phyloP scores from a whole-genome alignment of 306 rosid genomes.

The Medicago lupulina region DNA sequence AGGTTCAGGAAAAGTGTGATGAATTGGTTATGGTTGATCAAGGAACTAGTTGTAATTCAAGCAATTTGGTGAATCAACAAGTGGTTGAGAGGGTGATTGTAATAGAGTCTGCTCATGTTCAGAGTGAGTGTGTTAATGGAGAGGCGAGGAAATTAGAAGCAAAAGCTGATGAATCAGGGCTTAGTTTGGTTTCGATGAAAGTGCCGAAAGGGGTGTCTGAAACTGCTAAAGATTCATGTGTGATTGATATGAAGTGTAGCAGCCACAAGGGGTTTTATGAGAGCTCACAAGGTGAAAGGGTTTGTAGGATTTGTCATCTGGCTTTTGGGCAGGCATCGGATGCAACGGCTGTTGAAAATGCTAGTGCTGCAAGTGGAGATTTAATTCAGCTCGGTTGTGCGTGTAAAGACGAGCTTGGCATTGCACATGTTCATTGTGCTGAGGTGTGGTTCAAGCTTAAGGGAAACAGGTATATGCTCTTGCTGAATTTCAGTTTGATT shows the following conservation, averaged over 20 bases:
- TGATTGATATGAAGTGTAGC: constrained; percentile 64
- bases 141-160: constrained; percentile 48
- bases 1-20: constrained; percentile 35
- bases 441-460: constrained; percentile 89
- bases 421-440: constrained; percentile 86
- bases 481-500: constrained; percentile 33
- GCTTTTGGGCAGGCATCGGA: constrained; percentile 66
- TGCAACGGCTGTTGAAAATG: constrained; percentile 39
- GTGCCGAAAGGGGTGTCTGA: constrained; percentile 53
- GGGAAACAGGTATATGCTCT: constrained; percentile 81
- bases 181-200: constrained; percentile 49
- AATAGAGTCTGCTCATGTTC: constrained; percentile 59
- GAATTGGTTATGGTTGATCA: constrained; percentile 47
- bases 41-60: constrained; percentile 51
- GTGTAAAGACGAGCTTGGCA: constrained; percentile 90
- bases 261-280: constrained; percentile 53
- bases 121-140: constrained; percentile 41
- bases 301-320: constrained; percentile 95
- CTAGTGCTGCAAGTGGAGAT: constrained; percentile 46
- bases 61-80: constrained; percentile 48
- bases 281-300: constrained; percentile 65
- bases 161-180: constrained; percentile 52
- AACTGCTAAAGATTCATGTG: constrained; percentile 53
- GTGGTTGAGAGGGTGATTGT: constrained; percentile 57
- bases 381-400: constrained; percentile 88